Evolutionary conservation across 2,329 filamentous ascomycete genomes (phyloP), one percentile per base, ranked within the genome.

Genomic region (Fusarium temperatum): DNA sequence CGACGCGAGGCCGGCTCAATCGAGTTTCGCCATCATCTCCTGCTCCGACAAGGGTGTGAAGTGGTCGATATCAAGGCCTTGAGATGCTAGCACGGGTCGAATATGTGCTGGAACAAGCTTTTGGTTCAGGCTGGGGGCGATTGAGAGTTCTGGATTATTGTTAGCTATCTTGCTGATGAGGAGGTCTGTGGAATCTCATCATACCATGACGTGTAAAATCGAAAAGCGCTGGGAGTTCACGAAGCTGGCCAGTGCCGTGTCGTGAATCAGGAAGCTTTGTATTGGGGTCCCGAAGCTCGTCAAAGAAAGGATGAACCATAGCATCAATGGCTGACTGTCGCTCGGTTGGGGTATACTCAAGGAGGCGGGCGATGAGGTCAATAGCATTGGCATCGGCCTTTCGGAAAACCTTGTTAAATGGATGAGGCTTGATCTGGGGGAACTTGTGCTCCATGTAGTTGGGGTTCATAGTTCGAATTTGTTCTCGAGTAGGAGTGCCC

Each of bases 391-490:
- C 89, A 77, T 98, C 94, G 64, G 96, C 96, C 89, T 97, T 98
- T 78, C 96, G 92, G 90, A 99, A 98, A 63, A 99, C 96, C 90
- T 98, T 98, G 86, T 93, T 97, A 88, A 99, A 99, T 35, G 96
- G 96, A 81, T 99, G 96, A 66, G 96, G 96, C 88, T 99, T 99
- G 87, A 99, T 99, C 84, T 99, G 96, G 54, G 96, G 96, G 85
- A 99, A 99, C 87, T 98, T 98, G 87, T 99, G 96, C 86, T 99
- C 96, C 96, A 99, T 99, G 85, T 99, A 99, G 85, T 99, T 99
- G 68, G 96, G 96, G 85, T 99, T 99, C 96, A 99, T 99, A 75
- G 96, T 99, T 78, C 96, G 94, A 80, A 99, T 99, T 84, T 99
- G 96, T 83, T 99, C 96, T 75, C 96, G 90, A 41, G 96, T 98